phyloP scores from a whole-genome alignment of 345 rosid species.

The Raphanus raphanistrum region DNA sequence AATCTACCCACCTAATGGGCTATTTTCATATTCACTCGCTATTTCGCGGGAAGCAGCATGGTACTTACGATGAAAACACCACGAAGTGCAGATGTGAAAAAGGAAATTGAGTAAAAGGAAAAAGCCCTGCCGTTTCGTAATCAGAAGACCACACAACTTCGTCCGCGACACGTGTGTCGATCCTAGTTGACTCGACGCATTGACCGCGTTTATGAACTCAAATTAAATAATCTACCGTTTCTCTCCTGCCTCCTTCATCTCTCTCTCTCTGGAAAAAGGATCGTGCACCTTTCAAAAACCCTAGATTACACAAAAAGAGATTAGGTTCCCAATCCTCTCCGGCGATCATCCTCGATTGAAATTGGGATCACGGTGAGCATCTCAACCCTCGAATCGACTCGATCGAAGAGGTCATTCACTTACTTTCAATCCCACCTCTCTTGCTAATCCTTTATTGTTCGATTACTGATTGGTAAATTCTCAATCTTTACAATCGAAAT shows the following conservation, averaged over 20 bases:
- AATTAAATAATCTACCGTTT: neutral
- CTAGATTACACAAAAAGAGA: neutral
- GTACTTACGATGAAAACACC: neutral
- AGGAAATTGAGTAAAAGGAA: neutral
- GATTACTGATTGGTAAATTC: neutral
- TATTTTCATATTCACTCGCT: neutral
- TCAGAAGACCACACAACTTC: neutral
- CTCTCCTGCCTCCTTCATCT: neutral
- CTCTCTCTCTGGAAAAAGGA: neutral
- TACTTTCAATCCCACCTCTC: neutral
- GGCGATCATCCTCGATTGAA: neutral
- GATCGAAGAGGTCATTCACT: slow-evolving; percentile 16
- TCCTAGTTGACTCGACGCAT: neutral
- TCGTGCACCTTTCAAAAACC: slow-evolving; percentile 27
- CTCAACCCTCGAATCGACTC: slow-evolving; percentile 8
- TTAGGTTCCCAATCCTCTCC: slow-evolving; percentile 10
- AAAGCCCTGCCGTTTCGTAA: slow-evolving; percentile 19
- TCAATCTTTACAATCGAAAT: neutral
- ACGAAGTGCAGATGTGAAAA: slow-evolving; percentile 12
- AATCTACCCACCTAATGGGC: slow-evolving; percentile 6
- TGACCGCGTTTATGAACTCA: slow-evolving; percentile 25
- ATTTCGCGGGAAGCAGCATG: neutral
- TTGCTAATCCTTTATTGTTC: neutral
- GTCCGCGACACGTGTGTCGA: slow-evolving; percentile 8
- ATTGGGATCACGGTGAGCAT: slow-evolving; percentile 21